Base-by-base conservation (phyloP, 805 yeast genomes). In the Ogataea parapolymorpha region DNA sequence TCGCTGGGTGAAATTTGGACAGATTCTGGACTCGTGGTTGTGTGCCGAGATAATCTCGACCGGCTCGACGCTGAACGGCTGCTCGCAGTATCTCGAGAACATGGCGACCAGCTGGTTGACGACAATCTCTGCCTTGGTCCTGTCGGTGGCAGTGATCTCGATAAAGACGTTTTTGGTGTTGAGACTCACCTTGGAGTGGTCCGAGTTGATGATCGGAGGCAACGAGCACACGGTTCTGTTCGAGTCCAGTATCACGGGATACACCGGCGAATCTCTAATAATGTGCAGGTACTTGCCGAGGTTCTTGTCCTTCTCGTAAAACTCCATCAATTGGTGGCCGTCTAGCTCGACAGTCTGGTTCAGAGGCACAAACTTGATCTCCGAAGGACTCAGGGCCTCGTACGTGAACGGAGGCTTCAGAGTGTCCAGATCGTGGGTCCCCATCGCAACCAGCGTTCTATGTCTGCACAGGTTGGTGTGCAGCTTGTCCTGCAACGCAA, bases 171-270 rank as follows among this genome's bases (percentile, higher is more conserved):
- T 90, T 53, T 70, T 80, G 47, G 99, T 91, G 43, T 86, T 74
- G 49, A 89, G 66, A 14, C 93, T 72, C 56, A 93, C 87, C 70
- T 95, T 95, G 37, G 95, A 82, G 61, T 75, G 85, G 59, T 93
- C 83, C 27, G 95, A 84, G 71, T 93, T 93, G 71, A 93, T 95
- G 60, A 93, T 84, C 50, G 99, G 99, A 37, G 99, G 99, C 72
- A 93, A 67, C 6, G 98, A 90, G 56, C 95, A 82, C 39, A 93
- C 93, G 7, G 76, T 74, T 56, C 82, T 76, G 30, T 79, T 72
- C 43, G 82, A 65, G 66, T 93, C 99, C 55, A 81, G 74, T 55
- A 91, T 85, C 26, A 90, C 88, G 18, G 99, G 99, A 65, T 77
- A 87, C 37, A 85, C 93, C 18, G 95, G 95, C 24, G 89, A 81